Percentiles rank a stretch among this genome's conserved stretches.
Evolutionary conservation across 768 basidiomycete genomes (phyloP).

Genomic region (Dioszegia crocea): DNA sequence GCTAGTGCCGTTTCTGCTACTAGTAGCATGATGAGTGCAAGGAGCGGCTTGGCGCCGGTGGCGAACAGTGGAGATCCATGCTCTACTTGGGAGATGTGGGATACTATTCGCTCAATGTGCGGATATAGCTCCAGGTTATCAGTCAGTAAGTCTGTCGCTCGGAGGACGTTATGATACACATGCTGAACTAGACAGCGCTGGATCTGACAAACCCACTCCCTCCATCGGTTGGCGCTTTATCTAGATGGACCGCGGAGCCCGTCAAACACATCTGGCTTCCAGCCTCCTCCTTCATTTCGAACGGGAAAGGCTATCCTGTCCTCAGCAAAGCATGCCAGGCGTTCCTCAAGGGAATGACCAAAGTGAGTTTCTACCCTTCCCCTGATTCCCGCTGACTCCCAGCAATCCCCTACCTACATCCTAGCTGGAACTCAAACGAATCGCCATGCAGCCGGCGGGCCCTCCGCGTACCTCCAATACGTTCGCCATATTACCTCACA

Average conservation of each 20-base stretch:
- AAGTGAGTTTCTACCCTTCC: slow-evolving; percentile 20
- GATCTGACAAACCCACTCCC: slow-evolving; percentile 88
- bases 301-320: slow-evolving; percentile 94
- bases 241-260: slow-evolving; percentile 89
- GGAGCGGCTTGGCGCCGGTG: slow-evolving; percentile 14
- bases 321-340: slow-evolving; percentile 86
- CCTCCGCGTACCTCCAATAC: slow-evolving; percentile 84
- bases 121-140: slow-evolving; percentile 58
- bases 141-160: slow-evolving; percentile 44
- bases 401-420: slow-evolving; percentile 84
- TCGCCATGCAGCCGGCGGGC: slow-evolving; percentile 74
- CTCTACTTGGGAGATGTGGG: slow-evolving; percentile 97
- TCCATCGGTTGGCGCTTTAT: slow-evolving; percentile 66
- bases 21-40: slow-evolving; percentile 12
- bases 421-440: slow-evolving; percentile 64
- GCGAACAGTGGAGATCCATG: slow-evolving; percentile 41
- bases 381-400: slow-evolving; percentile 11
- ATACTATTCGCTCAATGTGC: slow-evolving; percentile 83
- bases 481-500: slow-evolving; percentile 47
- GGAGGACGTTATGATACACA: neutral
- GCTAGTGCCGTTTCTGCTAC: slow-evolving; percentile 27
- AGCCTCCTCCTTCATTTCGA: slow-evolving; percentile 85
- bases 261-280: slow-evolving; percentile 85
- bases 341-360: slow-evolving; percentile 72
- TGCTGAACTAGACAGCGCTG: slow-evolving; percentile 60